Evolutionary conservation across 257 asterid genomes (phyloP).

Genomic region (Paraleonurus japonicus): DNA sequence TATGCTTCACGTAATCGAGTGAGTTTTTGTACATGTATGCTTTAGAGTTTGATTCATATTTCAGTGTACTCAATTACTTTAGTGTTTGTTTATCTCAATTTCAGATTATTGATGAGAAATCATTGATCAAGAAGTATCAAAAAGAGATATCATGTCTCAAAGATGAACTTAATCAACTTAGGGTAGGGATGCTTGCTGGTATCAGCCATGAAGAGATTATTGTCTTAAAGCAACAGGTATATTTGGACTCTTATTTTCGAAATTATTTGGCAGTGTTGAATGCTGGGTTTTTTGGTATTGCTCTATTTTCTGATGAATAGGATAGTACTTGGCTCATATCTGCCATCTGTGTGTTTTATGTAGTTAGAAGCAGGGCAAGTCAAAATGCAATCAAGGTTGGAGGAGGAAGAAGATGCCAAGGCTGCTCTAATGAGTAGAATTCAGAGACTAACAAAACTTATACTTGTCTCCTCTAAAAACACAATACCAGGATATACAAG

Average conservation of each 20-base stretch:
- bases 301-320: conserved; percentile 9
- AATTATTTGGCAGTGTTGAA: background rate
- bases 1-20: conserved; percentile 94
- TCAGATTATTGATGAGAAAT: conserved; percentile 97
- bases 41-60: conserved; percentile 18
- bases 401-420: conserved; percentile 99
- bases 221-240: conserved; percentile 78
- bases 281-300: background rate
- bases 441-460: conserved; percentile 90
- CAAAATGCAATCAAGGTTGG: conserved; percentile 95
- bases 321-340: conserved; percentile 10
- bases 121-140: conserved; percentile 96
- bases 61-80: background rate
- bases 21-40: conserved; percentile 27
- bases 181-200: conserved; percentile 76
- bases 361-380: conserved; percentile 97
- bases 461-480: conserved; percentile 97
- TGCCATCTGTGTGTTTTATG: conserved; percentile 12
- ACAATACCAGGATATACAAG: conserved; percentile 62
- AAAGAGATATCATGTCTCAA: conserved; percentile 83
- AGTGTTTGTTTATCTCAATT: conserved; percentile 10
- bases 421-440: conserved; percentile 97
- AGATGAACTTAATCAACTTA: conserved; percentile 88
- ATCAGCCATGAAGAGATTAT: conserved; percentile 83
- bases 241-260: background rate